These are phyloP conservation scores for Podila clonocystis DNA, from an alignment of 192 early-diverging fungal species.

Conservation along the genomic window DNA sequence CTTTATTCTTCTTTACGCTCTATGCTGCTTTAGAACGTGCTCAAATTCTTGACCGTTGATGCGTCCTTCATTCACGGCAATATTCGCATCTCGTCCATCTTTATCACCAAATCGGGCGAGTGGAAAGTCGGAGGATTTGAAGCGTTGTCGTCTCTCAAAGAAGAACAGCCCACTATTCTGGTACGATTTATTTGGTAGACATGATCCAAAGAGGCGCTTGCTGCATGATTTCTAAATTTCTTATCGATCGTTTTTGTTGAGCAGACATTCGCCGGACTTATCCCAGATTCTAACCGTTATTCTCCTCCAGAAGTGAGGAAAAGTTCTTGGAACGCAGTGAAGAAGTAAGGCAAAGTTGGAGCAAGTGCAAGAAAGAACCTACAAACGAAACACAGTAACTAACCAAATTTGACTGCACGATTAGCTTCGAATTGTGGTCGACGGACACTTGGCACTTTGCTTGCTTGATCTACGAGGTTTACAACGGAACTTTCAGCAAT, in stretches of 20 bases:
- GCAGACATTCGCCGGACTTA: conserved; percentile 69
- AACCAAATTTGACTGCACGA: not conserved
- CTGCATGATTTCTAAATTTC: conserved; percentile 8
- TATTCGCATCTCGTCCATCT: conserved; percentile 81
- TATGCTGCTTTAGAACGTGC: conserved; percentile 65
- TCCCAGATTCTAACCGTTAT: conserved; percentile 75
- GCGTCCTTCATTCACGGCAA: conserved; percentile 90
- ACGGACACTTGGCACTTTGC: conserved; percentile 89
- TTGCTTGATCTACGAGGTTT: conserved; percentile 83
- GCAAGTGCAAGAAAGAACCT: not conserved
- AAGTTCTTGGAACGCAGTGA: conserved; percentile 66
- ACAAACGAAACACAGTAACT: not conserved
- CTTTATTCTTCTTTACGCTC: conserved; percentile 1
- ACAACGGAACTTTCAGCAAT: conserved; percentile 69
- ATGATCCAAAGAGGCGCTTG: too few relatives aligned
- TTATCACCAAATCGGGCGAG: conserved; percentile 90
- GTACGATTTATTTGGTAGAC: conserved; percentile 31
- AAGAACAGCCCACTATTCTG: conserved; percentile 71
- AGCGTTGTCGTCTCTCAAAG: conserved; percentile 72
- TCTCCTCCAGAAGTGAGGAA: conserved; percentile 77
- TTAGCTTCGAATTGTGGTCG: conserved; percentile 58
- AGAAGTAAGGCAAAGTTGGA: conserved; percentile 58
- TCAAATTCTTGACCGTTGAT: conserved; percentile 91
- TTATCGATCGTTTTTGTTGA: not conserved
- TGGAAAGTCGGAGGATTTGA: conserved; percentile 97